These are phyloP conservation scores for Phytopythium cucurbitacearum DNA, from an alignment of 352 stramenopile genomes.

Conservation along the genomic window DNA sequence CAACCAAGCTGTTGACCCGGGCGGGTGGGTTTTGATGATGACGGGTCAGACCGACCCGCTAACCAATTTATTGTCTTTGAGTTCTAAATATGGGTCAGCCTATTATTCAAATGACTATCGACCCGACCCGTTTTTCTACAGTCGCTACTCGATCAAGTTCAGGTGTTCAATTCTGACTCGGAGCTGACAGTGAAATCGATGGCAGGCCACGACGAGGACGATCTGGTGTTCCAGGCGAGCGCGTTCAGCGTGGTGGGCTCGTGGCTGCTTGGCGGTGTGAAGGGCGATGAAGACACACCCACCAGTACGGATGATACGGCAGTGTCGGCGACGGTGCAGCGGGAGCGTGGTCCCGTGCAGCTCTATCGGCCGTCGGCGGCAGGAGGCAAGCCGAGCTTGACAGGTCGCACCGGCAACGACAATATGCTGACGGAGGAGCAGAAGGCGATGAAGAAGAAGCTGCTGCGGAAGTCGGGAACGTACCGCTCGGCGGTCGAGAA, in stretches of 20 bases:
- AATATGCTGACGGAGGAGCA: constrained; percentile 45
- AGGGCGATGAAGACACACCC: constrained; percentile 4
- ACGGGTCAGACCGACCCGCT: too few species aligned
- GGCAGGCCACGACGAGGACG: constrained; percentile 25
- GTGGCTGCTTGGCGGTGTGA: constrained; percentile 43
- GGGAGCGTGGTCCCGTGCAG: constrained; percentile 23
- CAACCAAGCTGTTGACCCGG: not conserved
- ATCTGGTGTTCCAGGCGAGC: constrained; percentile 47
- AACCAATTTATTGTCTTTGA: too few species aligned
- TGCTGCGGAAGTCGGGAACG: constrained; percentile 49
- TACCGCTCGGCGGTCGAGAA: constrained; percentile 24
- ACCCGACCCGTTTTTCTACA: not conserved
- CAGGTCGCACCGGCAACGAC: constrained; percentile 15
- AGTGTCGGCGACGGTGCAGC: not conserved
- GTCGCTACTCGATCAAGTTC: constrained; percentile 2
- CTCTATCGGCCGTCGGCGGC: constrained; percentile 45
- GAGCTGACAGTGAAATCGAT: too few species aligned
- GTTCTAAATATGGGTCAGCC: too few species aligned
- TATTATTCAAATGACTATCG: too few species aligned
- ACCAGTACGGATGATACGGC: constrained; percentile 9
- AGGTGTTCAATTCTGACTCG: constrained; percentile 1
- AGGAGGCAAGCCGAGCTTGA: constrained; percentile 25
- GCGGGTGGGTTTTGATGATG: too few species aligned
- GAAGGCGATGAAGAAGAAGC: constrained; percentile 69
- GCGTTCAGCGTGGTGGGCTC: constrained; percentile 63